These are phyloP conservation scores for Erysiphe pisi DNA, from an alignment of 2,329 filamentous ascomycete species.

Conservation along the genomic window DNA sequence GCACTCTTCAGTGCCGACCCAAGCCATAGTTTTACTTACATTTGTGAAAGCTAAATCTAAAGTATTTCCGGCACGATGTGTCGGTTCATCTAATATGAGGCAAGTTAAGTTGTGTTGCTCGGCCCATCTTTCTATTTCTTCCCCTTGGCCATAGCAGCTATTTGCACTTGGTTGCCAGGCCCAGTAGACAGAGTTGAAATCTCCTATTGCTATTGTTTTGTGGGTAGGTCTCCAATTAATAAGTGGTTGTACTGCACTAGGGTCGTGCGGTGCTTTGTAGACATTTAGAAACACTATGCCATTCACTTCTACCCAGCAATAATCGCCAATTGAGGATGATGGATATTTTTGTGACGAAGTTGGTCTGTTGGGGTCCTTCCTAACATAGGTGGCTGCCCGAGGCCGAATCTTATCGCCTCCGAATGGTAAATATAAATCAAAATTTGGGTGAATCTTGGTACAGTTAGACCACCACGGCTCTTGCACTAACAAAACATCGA, in stretches of 20 bases:
- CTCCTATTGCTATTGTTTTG: not conserved
- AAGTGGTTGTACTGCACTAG: not conserved
- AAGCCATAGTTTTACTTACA: too few species aligned
- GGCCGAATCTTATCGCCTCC: not conserved
- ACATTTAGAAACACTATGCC: not conserved
- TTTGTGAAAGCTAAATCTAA: too few species aligned
- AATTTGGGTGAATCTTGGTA: not conserved
- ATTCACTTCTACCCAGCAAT: not conserved
- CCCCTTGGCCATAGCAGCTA: not conserved
- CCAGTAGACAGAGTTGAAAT: not conserved
- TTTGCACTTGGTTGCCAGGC: not conserved
- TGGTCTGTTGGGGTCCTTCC: not conserved
- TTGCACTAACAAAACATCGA: not conserved
- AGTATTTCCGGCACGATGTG: too few species aligned
- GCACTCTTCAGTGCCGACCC: too few species aligned
- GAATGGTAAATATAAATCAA: not conserved
- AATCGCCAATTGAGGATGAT: not conserved
- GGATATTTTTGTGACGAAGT: not conserved
- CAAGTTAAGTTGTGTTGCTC: not conserved
- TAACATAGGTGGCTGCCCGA: not conserved
- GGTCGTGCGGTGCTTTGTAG: not conserved
- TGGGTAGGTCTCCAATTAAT: not conserved
- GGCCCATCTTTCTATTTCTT: not conserved
- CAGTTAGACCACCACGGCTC: not conserved
- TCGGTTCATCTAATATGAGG: too few species aligned